Conservation (phyloP, 345 rosid genomes). For the Erucastrum elatum region DNA sequence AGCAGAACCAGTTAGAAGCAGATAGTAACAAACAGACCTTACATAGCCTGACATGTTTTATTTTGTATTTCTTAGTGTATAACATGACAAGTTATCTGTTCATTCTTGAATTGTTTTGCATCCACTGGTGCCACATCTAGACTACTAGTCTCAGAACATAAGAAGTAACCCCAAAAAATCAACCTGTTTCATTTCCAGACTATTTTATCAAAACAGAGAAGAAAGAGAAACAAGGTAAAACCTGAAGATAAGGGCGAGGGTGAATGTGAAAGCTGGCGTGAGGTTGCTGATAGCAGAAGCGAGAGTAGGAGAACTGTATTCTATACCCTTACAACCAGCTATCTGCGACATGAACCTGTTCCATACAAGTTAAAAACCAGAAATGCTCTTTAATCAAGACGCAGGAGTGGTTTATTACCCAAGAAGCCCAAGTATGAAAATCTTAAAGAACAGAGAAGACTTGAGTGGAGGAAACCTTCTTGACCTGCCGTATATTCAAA, state of each 20-base stretch:
- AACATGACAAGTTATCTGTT: neutral
- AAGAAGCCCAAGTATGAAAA: constrained; percentile 28
- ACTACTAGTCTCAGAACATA: neutral
- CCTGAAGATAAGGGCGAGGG: constrained; percentile 26
- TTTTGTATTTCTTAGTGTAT: neutral
- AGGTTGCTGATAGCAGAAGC: constrained; percentile 51
- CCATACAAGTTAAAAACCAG: neutral
- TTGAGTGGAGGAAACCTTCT: neutral
- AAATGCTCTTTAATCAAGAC: neutral
- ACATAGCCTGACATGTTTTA: neutral
- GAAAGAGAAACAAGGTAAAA: constrained; percentile 1
- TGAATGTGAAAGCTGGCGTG: constrained; percentile 51
- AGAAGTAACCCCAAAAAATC: no score
- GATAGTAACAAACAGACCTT: neutral
- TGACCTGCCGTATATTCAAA: neutral
- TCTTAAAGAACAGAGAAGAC: constrained; percentile 25
- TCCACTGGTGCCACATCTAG: neutral
- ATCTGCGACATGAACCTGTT: constrained; percentile 35
- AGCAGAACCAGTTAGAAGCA: neutral
- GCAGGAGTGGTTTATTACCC: constrained; percentile 14
- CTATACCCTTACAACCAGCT: constrained; percentile 38
- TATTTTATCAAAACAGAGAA: neutral
- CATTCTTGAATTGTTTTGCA: no score
- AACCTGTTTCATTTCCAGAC: no score
- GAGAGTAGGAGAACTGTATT: constrained; percentile 49